These are phyloP conservation scores for Tylopilus plumbeoviolaceoides DNA, from an alignment of 768 basidiomycete species.

Conservation along the genomic window DNA sequence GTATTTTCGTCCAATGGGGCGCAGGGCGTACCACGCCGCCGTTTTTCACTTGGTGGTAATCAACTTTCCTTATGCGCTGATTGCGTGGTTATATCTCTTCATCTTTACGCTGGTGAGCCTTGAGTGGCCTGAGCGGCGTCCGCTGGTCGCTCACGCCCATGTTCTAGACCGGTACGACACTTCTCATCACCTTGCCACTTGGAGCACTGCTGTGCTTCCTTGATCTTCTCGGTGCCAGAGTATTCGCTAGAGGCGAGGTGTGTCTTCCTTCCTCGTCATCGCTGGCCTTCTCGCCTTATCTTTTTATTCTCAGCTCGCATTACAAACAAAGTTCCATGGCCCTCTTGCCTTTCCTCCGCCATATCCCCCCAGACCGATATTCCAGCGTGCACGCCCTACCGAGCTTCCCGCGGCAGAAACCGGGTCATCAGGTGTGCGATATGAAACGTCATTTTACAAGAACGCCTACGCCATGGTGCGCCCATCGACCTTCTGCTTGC, in stretches of 20 bases:
- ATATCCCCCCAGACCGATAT: conserved; percentile 69
- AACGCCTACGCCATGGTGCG: conserved; percentile 79
- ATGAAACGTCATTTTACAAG: conserved; percentile 73
- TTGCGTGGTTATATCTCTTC: conserved; percentile 78
- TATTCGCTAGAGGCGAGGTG: conserved; percentile 70
- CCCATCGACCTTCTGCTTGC: neutral
- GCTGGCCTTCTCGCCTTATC: conserved; percentile 9
- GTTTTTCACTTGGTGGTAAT: conserved; percentile 66
- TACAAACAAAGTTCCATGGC: conserved; percentile 68
- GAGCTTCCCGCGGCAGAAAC: conserved; percentile 48
- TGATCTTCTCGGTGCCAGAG: conserved; percentile 68
- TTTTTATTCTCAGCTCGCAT: conserved; percentile 43
- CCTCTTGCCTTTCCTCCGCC: conserved; percentile 61
- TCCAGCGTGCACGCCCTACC: conserved; percentile 56
- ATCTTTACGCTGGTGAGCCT: conserved; percentile 69
- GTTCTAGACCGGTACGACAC: conserved; percentile 67
- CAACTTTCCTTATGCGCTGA: conserved; percentile 76
- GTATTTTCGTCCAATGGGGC: conserved; percentile 63
- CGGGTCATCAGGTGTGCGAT: conserved; percentile 36
- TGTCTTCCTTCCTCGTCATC: conserved; percentile 9
- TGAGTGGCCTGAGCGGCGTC: conserved; percentile 4
- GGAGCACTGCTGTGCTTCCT: conserved; percentile 77
- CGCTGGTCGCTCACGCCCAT: conserved; percentile 14
- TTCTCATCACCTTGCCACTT: conserved; percentile 74
- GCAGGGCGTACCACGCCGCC: conserved; percentile 56